Evolutionary conservation across 2,329 filamentous ascomycete species (phyloP), one percentile per base, ranked within the genome.

Genomic region (Phaeosphaeria sp.): DNA sequence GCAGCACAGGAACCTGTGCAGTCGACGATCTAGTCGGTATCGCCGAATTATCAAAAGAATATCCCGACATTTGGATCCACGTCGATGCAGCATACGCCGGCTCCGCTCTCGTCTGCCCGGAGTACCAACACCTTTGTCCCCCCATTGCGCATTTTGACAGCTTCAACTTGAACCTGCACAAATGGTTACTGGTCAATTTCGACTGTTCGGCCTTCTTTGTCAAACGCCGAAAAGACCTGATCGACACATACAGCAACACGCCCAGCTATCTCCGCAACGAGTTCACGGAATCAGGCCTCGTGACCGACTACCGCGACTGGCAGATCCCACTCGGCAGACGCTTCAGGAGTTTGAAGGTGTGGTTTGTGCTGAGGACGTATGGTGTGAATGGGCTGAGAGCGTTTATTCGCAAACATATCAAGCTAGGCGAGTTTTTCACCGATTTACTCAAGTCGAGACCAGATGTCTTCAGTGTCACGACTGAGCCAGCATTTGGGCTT

Each of bases 301-400:
- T 97, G 0, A 97, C 92, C 22, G 94, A 98, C 78, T 97, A 97
- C 81, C 87, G 94, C 47, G 93, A 98, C 82, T 98, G 94, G 94
- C 93, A 97, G 79, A 96, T 98, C 69, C 93, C 94, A 0, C 87
- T 98, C 0, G 94, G 94, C 9, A 84, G 94, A 2, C 85, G 94
- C 17, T 98, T 98, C 84, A 86, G 94, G 59, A 88, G 90, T 2
- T 80, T 98, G 56, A 98, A 98, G 81, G 89, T 97, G 62, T 98
- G 94, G 94, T 97, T 97, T 74, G 93, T 98, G 7, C 81, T 97
- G 68, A 84, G 94, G 46, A 89, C 85, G 44, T 97, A 93, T 72
- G 94, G 94, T 0, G 80, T 96, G 51, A 82, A 83, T 27, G 94
- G 93, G 0, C 78, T 98, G 70, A 88, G 88, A 66, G 83, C 80